Conservation (phyloP, 176 grass and related monocot species). For the Saccharum officinarum region DNA sequence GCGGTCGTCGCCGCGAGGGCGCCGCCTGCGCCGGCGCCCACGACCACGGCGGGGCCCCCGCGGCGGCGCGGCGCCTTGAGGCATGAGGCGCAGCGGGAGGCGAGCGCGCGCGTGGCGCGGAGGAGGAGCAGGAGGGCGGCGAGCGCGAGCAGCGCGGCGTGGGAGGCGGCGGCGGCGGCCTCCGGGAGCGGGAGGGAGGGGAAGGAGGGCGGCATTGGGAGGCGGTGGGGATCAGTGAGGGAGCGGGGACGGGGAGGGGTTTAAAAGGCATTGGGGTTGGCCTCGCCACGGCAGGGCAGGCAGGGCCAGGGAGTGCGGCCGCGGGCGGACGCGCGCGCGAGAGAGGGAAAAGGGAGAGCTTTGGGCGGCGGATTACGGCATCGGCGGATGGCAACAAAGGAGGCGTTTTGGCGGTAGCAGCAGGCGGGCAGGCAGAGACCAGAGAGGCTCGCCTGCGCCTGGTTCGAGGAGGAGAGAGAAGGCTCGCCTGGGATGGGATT, state of each 20-base stretch:
- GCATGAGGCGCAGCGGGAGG: conserved; percentile 48
- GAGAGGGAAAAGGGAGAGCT: background rate
- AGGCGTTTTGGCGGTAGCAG: conserved; percentile 23
- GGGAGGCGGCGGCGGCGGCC: conserved; percentile 54
- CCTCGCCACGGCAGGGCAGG: conserved; percentile 24
- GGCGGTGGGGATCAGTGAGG: conserved; percentile 33
- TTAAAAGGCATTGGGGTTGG: conserved; percentile 61
- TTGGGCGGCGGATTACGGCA: conserved; percentile 49
- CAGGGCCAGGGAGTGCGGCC: background rate
- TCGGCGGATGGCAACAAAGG: conserved; percentile 41
- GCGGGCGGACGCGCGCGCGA: background rate
- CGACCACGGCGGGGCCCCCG: background rate
- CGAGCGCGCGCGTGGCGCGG: conserved; percentile 45
- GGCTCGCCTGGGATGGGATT: background rate
- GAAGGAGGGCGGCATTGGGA: conserved; percentile 49
- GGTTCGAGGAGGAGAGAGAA: conserved; percentile 11
- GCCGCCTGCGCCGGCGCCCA: background rate
- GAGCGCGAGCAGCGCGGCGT: conserved; percentile 57
- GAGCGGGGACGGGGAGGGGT: conserved; percentile 38
- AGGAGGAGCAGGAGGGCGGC: conserved; percentile 49
- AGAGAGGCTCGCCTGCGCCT: background rate
- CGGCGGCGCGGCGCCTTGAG: conserved; percentile 37
- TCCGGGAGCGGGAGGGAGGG: conserved; percentile 44
- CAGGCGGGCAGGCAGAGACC: conserved; percentile 2
- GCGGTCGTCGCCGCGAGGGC: background rate